Percentiles rank a stretch among this genome's conserved stretches.
Conservation (phyloP, 1,284 basidiomycete species). For the Erythrobasidium hasegawianum region DNA sequence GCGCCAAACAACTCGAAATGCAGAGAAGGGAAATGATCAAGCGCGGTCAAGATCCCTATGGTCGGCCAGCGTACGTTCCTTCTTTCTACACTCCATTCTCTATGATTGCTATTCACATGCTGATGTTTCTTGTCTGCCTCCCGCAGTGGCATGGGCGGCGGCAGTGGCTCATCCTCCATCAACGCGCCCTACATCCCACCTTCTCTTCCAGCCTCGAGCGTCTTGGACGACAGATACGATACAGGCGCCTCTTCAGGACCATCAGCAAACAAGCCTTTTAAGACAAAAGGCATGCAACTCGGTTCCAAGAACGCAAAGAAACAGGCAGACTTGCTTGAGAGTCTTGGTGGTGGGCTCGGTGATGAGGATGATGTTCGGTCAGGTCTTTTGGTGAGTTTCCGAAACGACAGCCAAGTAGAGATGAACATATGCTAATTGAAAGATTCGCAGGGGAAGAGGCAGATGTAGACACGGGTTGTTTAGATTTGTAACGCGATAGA, state of each 20-base stretch:
- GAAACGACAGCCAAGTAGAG: neutral
- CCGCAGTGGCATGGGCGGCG: conserved; percentile 10
- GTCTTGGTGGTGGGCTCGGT: conserved; percentile 67
- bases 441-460: too few species aligned
- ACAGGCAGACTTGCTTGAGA: conserved; percentile 74
- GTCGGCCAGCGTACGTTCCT: conserved; percentile 36
- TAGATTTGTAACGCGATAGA: too few species aligned
- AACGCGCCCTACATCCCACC: neutral
- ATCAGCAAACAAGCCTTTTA: conserved; percentile 58
- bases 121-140: neutral
- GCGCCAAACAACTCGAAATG: conserved; percentile 97
- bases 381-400: conserved; percentile 15
- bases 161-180: conserved; percentile 21
- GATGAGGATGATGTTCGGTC: conserved; percentile 10
- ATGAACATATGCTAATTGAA: too few species aligned
- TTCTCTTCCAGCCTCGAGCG: neutral
- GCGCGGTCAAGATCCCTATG: conserved; percentile 54
- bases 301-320: conserved; percentile 54
- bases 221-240: neutral
- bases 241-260: neutral
- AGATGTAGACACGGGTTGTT: too few species aligned
- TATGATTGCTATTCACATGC: neutral
- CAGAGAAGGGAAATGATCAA: conserved; percentile 89
- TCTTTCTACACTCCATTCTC: conserved; percentile 4
- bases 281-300: conserved; percentile 95